These are phyloP conservation scores for Fraxinus paxiana DNA, from an alignment of 305 asterid genomes.

Conservation along the genomic window DNA sequence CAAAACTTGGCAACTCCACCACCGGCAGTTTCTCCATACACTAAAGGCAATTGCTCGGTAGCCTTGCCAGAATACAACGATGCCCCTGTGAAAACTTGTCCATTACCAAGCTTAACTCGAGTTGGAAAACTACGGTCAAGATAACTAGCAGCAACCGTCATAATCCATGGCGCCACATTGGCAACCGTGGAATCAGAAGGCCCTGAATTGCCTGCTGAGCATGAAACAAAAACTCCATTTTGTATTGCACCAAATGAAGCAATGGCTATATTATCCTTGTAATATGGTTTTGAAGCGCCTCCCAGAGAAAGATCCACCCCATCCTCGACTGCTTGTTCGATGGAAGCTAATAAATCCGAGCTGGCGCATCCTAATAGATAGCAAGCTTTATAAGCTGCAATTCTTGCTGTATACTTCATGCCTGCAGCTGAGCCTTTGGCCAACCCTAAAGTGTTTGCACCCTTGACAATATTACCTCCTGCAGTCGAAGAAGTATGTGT, in stretches of 20 bases:
- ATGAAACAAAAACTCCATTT: constrained; percentile 49
- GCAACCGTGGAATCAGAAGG: constrained; percentile 38
- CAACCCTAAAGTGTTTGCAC: constrained; percentile 46
- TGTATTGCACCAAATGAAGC: constrained; percentile 58
- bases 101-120: constrained; percentile 42
- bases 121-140: constrained; percentile 50
- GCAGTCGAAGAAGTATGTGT: constrained; percentile 73
- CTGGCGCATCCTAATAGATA: constrained; percentile 46
- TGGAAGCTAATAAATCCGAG: constrained; percentile 62
- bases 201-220: constrained; percentile 73
- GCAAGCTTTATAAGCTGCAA: constrained; percentile 71
- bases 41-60: constrained; percentile 36
- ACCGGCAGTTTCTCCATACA: constrained; percentile 41
- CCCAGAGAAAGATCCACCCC: constrained; percentile 74
- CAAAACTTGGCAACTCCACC: constrained; percentile 42
- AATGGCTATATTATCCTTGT: constrained; percentile 49
- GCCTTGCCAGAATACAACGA: constrained; percentile 48
- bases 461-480: constrained; percentile 50
- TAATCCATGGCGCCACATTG: constrained; percentile 70
- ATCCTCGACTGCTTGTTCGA: constrained; percentile 59
- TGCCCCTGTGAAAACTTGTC: constrained; percentile 42
- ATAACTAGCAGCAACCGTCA: constrained; percentile 70
- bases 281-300: constrained; percentile 41
- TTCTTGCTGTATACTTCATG: constrained; percentile 53
- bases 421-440: constrained; percentile 64